Evolutionary conservation across 2,329 filamentous ascomycete species (phyloP), one percentile per base, ranked within the genome.

Genomic region (Tympanopsis confertula): DNA sequence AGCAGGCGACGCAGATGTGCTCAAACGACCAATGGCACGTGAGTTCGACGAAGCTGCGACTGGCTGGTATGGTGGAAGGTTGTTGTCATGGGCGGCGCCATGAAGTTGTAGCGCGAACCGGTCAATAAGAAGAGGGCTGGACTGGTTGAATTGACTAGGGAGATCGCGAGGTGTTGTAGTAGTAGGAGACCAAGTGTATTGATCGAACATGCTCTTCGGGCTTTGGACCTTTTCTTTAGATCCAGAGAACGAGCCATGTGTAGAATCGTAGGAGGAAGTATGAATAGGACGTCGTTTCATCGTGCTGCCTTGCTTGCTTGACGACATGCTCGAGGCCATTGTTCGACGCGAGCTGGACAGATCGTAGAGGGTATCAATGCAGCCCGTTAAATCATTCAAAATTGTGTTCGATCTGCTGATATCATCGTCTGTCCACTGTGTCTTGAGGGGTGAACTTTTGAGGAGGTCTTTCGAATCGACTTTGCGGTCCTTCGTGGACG

Each of bases 301-400:
- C 50, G n/a, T 47, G 44, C 20, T 46, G 45, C 29, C 22, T 36
- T 17, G 45, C 41, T 13, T 42, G 45, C 26, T 50, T 13, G 54
- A 53, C 15, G 50, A 50, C 52, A 61, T 58, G 39, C 47, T 58
- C 40, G 55, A 54, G 28, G 49, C 55, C 55, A 61, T 58, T n/a
- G 65, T 61, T 42, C 68, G 62, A 19, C 71, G 62, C 19, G 69
- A 70, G 37, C 66, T 58, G 4, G 73, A 78, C n/a, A 81, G 57
- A 46, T 78, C 71, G 49, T 78, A 80, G 17, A 81, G 62, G 1
- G 71, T 73, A 54, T 81, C 76, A 46, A 80, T 79, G 36, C 72
- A 77, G 3, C 64, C 67, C 5, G 71, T 78, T 41, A 80, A 54
- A 44, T 80, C 72, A 38, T 63, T 65, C 42, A 78, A 59, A n/a